A percentile compares a stretch with the other conserved stretches of the same genome.
These are phyloP conservation scores for Stephanodiscus minutulus DNA, from an alignment of 108 stramenopile species.

Conservation along the genomic window DNA sequence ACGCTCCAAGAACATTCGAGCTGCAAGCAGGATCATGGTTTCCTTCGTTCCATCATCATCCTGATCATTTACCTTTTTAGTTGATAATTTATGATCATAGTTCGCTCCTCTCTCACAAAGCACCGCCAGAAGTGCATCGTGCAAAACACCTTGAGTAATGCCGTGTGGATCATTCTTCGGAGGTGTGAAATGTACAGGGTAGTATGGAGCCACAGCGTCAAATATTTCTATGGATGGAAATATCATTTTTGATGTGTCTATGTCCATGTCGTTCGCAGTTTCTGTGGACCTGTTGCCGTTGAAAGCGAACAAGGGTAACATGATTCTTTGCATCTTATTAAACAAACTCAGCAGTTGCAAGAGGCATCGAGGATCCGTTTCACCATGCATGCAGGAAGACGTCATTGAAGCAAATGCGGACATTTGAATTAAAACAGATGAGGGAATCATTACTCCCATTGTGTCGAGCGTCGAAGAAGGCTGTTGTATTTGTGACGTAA, in stretches of 20 bases:
- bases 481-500: constrained; percentile 7
- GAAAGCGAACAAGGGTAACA: constrained; percentile 36
- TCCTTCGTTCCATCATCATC: constrained; percentile 31
- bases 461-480: not conserved
- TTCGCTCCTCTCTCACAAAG: constrained; percentile 53
- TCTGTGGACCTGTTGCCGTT: not conserved
- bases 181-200: constrained; percentile 85
- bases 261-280: constrained; percentile 22
- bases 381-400: constrained; percentile 79
- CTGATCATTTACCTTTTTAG: not conserved
- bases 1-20: constrained; percentile 71
- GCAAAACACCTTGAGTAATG: constrained; percentile 72
- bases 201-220: constrained; percentile 87
- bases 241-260: not conserved
- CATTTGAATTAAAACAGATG: constrained; percentile 33
- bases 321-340: constrained; percentile 53
- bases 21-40: constrained; percentile 60
- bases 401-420: constrained; percentile 56
- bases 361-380: constrained; percentile 89
- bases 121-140: constrained; percentile 62
- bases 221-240: constrained; percentile 76
- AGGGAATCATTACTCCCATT: not conserved
- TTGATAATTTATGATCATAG: constrained; percentile 21
- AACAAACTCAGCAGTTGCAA: constrained; percentile 72
- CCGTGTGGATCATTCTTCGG: constrained; percentile 84